Evolutionary conservation across 768 basidiomycete species (phyloP), one percentile per base, ranked within the genome.

Genomic region (Daedaleopsis sinensis): DNA sequence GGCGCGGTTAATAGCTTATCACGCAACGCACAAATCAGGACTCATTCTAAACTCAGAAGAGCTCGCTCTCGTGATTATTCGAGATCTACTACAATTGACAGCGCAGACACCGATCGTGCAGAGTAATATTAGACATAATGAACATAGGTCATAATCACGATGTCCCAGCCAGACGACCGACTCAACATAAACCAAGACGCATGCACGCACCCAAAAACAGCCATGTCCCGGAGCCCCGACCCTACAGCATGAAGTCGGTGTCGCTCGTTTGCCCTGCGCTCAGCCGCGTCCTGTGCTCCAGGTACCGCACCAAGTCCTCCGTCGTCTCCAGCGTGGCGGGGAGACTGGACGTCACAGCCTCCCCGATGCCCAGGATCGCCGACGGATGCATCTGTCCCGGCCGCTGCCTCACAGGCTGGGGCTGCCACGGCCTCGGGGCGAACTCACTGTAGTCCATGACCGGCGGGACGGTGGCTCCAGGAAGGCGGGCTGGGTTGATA

Each of bases 251-350:
- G 60, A 64, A 65, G 46, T 65, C 64, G 16, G 42, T 49, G 43
- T 55, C 65, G 37, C 21, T 62, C 38, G 48, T 63, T 58, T 65
- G 65, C 24, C 49, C 57, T 13, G 65, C 62, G 10, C 51, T 52
- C 24, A 68, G 52, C 57, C 63, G 58, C 43, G 65, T 66, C 53
- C 66, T 64, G 57, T 68, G 69, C 50, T 65, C 69, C 51, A 70
- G 44, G 38, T 68, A 70, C 21, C 63, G 63, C 39, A 54, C 58
- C 24, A 68, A 57, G 57, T 68, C 69, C 19, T 67, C 69, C 32
- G 67, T 65, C 36, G 67, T 68, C 59, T 65, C 61, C 55, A 68
- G 57, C 13, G 67, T 49, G 16, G 59, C 51, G 18, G 66, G 66
- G 32, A 63, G 36, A n/a, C 38, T 52, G 3, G 59, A 32, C 27